Evolutionary conservation across 306 rosid species (phyloP), one percentile per base, ranked within the genome.

Genomic region (Sicyos edulis): DNA sequence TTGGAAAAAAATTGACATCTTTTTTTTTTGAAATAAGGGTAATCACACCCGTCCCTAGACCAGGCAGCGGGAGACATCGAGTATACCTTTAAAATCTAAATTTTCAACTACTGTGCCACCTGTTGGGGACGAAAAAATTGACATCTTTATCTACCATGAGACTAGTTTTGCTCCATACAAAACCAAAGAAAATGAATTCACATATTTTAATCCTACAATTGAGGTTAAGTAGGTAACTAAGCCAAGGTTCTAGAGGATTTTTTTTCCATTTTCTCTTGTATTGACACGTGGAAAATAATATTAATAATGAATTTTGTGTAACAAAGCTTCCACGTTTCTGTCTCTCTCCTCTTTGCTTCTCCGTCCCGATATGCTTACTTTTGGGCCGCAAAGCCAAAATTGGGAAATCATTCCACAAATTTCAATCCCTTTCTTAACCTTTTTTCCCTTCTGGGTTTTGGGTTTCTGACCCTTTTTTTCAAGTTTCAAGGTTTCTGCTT

Each of bases 391-490:
- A 40, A 24, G 40, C 78, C 34, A 4, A 73, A 74, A 22, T 54
- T 80, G 71, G 77, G 76, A 78, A n/a, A n/a, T 76, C 51, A 32
- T 79, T 19, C 5, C 34, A 14, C 71, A 37, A 34, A 29, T 52
- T 62, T 59, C 76, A 32, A 40, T 17, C 47, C 54, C 63, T 75
- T 61, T 71, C 61, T 69, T 54, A 65, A 55, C 63, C 50, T 56
- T 78, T 55, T 29, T n/a, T n/a, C 44, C 64, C 80, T 81, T 64
- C 73, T 79, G 54, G 75, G 73, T 65, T 0, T 59, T 6, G 10
- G 10, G 7, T 7, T 45, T 34, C 75, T 26, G 53, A 50, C 74
- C 26, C 37, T 74, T 54, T 70, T 70, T 79, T 67, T 78, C n/a
- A 75, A 45, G 76, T 78, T 70, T 82, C 76, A 22, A 57, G 69